Conservation (phyloP, 805 yeast species). For the Candida nanaspora region DNA sequence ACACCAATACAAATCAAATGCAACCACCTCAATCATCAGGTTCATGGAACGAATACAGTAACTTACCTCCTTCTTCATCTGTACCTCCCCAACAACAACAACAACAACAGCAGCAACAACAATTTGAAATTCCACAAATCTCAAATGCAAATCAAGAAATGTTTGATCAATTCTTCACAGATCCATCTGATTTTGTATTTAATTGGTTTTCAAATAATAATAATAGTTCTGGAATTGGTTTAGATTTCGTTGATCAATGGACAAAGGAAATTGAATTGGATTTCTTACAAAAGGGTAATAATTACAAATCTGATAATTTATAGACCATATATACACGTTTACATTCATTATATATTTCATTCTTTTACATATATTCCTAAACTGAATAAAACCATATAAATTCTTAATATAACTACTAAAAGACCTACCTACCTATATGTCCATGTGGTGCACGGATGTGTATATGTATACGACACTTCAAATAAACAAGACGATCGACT, state of each 20-base stretch:
- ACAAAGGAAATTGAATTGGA: conserved; percentile 74
- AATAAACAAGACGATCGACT: too few species aligned
- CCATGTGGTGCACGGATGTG: too few species aligned
- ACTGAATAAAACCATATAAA: too few species aligned
- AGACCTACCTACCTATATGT: too few species aligned
- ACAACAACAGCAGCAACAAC: conserved; percentile 1
- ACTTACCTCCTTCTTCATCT: background rate
- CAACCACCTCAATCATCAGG: background rate
- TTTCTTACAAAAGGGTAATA: conserved; percentile 29
- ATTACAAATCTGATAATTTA: too few species aligned
- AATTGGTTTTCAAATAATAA: conserved; percentile 46
- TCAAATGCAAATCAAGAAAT: conserved; percentile 18
- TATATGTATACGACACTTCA: too few species aligned
- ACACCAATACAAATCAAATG: too few species aligned
- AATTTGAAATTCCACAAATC: conserved; percentile 1
- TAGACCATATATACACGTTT: too few species aligned
- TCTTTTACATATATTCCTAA: too few species aligned
- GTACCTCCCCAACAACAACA: background rate
- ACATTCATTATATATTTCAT: too few species aligned
- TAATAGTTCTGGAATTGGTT: conserved; percentile 39
- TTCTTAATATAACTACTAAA: too few species aligned
- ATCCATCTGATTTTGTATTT: conserved; percentile 31
- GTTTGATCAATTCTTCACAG: conserved; percentile 26
- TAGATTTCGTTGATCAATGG: conserved; percentile 68
- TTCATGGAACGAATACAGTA: too few species aligned